Evolutionary conservation across 2,329 filamentous ascomycete species (phyloP).

Genomic region (Fonsecaea erecta): DNA sequence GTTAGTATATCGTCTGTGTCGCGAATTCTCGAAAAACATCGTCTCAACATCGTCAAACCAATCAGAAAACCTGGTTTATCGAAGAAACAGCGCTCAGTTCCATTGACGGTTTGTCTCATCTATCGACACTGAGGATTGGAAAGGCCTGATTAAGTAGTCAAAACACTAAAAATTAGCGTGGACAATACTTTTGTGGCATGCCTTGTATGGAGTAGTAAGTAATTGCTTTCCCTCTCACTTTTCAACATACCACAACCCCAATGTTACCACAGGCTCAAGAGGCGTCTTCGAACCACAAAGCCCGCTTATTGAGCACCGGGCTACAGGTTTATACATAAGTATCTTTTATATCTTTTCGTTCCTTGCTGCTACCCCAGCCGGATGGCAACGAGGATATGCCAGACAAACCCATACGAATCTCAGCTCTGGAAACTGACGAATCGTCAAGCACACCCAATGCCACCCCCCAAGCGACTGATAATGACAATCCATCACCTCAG

Average conservation of each 20-base stretch:
- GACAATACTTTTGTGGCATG: too few relatives aligned
- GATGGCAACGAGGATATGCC: neutral
- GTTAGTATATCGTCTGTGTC: slow-evolving; percentile 9
- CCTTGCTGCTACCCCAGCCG: neutral
- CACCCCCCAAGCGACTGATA: neutral
- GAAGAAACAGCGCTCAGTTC: slow-evolving; percentile 14
- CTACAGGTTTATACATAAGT: neutral
- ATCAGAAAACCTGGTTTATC: slow-evolving; percentile 31
- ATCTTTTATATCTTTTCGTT: neutral
- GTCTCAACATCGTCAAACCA: slow-evolving; percentile 26
- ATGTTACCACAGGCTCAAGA: too few relatives aligned
- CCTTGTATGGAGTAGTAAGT: too few relatives aligned
- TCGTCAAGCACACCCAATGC: neutral
- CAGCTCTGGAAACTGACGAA: neutral
- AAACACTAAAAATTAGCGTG: too few relatives aligned
- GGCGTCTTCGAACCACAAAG: too few relatives aligned
- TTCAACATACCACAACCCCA: too few relatives aligned
- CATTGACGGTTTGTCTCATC: slow-evolving; percentile 31
- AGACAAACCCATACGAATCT: neutral
- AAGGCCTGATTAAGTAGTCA: too few relatives aligned
- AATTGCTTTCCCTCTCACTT: too few relatives aligned
- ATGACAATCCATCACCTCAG: too few relatives aligned
- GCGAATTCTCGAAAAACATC: slow-evolving; percentile 21
- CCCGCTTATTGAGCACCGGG: too few relatives aligned
- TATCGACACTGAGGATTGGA: too few relatives aligned